Percentiles rank a stretch among this genome's conserved stretches.
Evolutionary conservation across 2,329 filamentous ascomycete species (phyloP).

Genomic region (Ceratocystis destructans): DNA sequence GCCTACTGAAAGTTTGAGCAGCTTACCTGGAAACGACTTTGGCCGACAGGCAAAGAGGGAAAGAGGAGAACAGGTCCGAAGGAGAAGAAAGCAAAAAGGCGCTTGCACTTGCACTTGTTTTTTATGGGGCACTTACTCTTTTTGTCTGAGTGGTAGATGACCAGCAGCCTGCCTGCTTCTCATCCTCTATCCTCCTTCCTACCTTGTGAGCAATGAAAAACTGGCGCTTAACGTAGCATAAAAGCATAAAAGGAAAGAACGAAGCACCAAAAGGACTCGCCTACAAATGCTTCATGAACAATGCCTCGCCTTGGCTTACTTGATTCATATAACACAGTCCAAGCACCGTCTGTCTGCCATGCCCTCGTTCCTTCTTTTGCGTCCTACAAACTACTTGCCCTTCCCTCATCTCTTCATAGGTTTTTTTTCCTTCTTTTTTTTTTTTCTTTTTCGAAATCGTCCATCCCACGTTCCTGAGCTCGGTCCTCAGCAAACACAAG

Average conservation of each 20-base stretch:
- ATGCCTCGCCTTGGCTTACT: too few species aligned
- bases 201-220: neutral
- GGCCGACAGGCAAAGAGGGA: neutral
- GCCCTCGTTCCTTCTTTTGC: neutral
- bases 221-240: neutral
- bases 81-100: conserved; percentile 4
- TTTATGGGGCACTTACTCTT: neutral
- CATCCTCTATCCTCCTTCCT: neutral
- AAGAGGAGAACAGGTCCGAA: neutral
- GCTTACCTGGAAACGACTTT: neutral
- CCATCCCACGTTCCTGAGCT: neutral
- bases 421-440: too few species aligned
- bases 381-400: neutral
- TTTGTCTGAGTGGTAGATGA: neutral
- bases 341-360: neutral
- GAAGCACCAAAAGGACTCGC: neutral
- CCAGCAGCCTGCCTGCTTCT: neutral
- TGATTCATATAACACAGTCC: neutral
- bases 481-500: neutral
- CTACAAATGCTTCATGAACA: too few species aligned
- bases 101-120: conserved; percentile 2
- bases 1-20: neutral
- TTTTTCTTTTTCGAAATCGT: neutral
- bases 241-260: neutral
- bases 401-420: neutral